Percentiles rank a stretch among this genome's conserved stretches.
Evolutionary conservation across 768 basidiomycete genomes (phyloP).

Genomic region (Boletus rubroflammeus): DNA sequence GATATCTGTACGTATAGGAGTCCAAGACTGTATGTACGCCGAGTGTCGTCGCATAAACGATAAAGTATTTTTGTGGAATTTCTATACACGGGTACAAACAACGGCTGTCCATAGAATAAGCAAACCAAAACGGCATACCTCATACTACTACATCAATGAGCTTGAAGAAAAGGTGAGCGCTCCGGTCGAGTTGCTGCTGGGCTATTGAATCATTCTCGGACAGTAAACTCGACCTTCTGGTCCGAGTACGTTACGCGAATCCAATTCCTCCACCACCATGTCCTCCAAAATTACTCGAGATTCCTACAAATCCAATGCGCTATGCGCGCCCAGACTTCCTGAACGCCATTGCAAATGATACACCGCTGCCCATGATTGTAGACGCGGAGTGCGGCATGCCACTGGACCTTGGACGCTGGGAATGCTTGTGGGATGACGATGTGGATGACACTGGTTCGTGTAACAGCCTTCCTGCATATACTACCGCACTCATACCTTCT

Average conservation of each 20-base stretch:
- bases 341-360: constrained; percentile 72
- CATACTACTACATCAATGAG: constrained; percentile 37
- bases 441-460: constrained; percentile 61
- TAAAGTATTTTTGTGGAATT: no score
- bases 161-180: constrained; percentile 50
- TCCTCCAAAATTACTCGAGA: constrained; percentile 91
- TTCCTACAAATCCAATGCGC: constrained; percentile 85
- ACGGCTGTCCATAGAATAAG: constrained; percentile 1
- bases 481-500: not conserved
- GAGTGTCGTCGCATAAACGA: no score
- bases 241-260: constrained; percentile 90
- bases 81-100: constrained; percentile 12
- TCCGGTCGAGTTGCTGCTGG: not conserved
- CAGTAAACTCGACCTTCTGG: constrained; percentile 85
- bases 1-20: no score
- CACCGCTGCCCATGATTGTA: constrained; percentile 90
- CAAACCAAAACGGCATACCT: constrained; percentile 3
- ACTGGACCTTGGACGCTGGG: constrained; percentile 79
- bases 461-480: constrained; percentile 8
- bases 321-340: constrained; percentile 87
- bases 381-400: constrained; percentile 98
- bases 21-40: no score
- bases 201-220: constrained; percentile 18
- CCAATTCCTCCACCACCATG: constrained; percentile 95
- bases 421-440: constrained; percentile 79